A percentile compares a stretch with the other conserved stretches of the same genome.
phyloP scores from a whole-genome alignment of 73 alveolate species.

The Diophrys sp. region DNA sequence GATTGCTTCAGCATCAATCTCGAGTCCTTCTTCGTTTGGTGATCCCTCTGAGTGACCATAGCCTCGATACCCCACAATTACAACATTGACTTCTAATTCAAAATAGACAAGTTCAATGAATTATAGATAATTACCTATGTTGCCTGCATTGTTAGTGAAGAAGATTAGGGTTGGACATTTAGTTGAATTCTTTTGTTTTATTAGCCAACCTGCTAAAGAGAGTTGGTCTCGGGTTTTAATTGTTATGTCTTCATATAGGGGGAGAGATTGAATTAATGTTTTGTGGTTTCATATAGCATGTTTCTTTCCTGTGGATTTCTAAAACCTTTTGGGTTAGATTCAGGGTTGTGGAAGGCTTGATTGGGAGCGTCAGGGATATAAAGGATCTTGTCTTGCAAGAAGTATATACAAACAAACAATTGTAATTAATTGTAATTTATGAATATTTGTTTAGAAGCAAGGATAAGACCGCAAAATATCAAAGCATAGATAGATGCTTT shows the following conservation, averaged over 20 bases:
- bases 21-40: constrained; percentile 74
- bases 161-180: constrained; percentile 61
- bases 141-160: constrained; percentile 97
- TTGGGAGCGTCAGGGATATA: constrained; percentile 56
- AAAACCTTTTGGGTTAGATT: constrained; percentile 58
- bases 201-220: constrained; percentile 69
- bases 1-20: constrained; percentile 67
- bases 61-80: constrained; percentile 80
- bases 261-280: too few relatives aligned
- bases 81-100: constrained; percentile 58
- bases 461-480: too few relatives aligned
- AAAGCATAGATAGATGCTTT: too few relatives aligned
- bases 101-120: constrained; percentile 58
- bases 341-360: constrained; percentile 45
- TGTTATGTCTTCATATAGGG: constrained; percentile 61
- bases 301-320: constrained; percentile 71
- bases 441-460: too few relatives aligned
- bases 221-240: constrained; percentile 56
- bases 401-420: constrained; percentile 3
- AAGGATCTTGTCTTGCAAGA: constrained; percentile 42
- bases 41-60: constrained; percentile 79
- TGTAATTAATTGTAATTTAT: too few relatives aligned
- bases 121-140: constrained; percentile 87
- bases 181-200: constrained; percentile 19
- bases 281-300: constrained; percentile 61